Evolutionary conservation across 192 early-diverging fungal genomes (phyloP).

Genomic region (Pecoramyces ruminantium): DNA sequence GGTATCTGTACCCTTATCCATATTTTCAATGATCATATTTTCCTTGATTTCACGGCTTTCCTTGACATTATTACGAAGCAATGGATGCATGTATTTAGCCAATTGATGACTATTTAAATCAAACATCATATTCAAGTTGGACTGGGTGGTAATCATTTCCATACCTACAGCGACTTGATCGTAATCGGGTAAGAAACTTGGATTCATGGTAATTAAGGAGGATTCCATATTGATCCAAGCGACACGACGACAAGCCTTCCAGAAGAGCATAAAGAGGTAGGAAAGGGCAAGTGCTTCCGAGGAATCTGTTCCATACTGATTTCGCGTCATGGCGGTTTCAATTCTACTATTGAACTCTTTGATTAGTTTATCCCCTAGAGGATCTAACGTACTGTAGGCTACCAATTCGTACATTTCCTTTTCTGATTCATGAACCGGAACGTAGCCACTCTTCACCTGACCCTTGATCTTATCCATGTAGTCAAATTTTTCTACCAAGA

Average conservation of each 20-base stretch:
- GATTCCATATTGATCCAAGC: slow-evolving; percentile 17
- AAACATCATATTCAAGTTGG: slow-evolving; percentile 11
- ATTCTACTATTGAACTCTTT: background rate
- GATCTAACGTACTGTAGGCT: background rate
- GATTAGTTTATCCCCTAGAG: background rate
- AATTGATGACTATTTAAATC: slow-evolving; percentile 11
- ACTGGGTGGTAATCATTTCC: slow-evolving; percentile 23
- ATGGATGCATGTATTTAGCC: slow-evolving; percentile 6
- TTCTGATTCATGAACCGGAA: background rate
- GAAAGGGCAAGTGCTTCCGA: background rate
- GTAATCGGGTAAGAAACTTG: slow-evolving; percentile 15
- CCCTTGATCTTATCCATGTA: background rate
- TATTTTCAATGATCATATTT: background rate
- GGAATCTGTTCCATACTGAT: background rate
- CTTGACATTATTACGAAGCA: slow-evolving; percentile 1
- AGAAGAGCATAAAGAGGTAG: slow-evolving; percentile 12
- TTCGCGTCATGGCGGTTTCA: background rate
- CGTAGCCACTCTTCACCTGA: background rate
- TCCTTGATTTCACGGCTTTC: background rate
- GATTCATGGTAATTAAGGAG: slow-evolving; percentile 13
- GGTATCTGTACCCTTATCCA: background rate
- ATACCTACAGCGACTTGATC: slow-evolving; percentile 25
- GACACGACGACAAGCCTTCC: slow-evolving; percentile 11
- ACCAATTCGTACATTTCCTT: background rate
- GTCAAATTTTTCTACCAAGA: background rate